Percentiles rank a stretch among this genome's conserved stretches.
Evolutionary conservation across 2,329 filamentous ascomycete genomes (phyloP).

Genomic region (Cladophialophora psammophila): DNA sequence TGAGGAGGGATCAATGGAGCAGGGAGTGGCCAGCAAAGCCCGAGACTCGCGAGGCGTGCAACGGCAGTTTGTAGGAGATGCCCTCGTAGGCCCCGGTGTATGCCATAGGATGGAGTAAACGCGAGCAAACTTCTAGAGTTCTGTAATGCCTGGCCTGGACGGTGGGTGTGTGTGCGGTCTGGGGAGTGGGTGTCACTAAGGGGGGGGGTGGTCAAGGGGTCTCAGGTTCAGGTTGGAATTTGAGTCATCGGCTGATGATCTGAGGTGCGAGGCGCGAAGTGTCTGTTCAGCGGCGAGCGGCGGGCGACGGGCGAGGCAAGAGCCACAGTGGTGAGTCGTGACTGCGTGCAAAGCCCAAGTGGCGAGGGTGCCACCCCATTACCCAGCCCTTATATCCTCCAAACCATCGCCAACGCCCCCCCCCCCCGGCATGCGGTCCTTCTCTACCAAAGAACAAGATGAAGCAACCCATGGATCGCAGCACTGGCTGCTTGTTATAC

Average conservation of each 20-base stretch:
- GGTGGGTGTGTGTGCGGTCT: background rate
- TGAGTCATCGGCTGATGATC: slow-evolving; percentile 37
- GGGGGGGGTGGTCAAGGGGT: background rate
- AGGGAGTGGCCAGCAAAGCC: background rate
- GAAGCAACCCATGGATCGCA: slow-evolving; percentile 31
- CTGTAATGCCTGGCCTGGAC: background rate
- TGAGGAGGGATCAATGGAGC: background rate
- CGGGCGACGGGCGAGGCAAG: too few species aligned
- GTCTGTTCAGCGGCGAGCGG: background rate
- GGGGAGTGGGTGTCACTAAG: slow-evolving; percentile 5
- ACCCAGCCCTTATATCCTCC: slow-evolving; percentile 27
- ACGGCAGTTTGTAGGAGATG: background rate
- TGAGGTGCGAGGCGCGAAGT: slow-evolving; percentile 7
- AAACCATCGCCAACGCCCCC: slow-evolving; percentile 18
- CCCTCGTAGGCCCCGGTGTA: background rate
- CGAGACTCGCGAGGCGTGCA: background rate
- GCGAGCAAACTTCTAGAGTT: background rate
- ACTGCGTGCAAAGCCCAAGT: slow-evolving; percentile 14
- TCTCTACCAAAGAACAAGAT: slow-evolving; percentile 27
- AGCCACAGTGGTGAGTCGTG: background rate
- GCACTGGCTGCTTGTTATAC: slow-evolving; percentile 32
- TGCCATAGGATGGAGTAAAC: background rate
- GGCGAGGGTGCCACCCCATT: slow-evolving; percentile 7
- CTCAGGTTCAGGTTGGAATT: slow-evolving; percentile 16
- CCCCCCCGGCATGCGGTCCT: background rate